phyloP scores from a whole-genome alignment of 106 monocot genomes.

The Vanilla planifolia region DNA sequence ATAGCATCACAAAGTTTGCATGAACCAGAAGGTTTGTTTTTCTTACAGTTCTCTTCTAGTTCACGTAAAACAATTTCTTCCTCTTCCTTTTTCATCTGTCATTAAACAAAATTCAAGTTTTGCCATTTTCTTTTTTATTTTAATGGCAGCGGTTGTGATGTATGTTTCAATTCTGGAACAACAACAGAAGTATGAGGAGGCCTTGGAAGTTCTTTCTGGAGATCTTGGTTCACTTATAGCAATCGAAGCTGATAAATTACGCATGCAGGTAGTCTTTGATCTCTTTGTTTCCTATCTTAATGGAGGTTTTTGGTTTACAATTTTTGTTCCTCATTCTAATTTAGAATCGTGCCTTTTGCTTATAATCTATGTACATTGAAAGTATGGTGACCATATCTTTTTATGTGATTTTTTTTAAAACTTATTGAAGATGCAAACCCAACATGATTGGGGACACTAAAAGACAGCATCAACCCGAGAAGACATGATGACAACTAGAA shows the following conservation, averaged over 20 bases:
- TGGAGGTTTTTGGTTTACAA: background rate
- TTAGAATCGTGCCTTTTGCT: too few relatives aligned
- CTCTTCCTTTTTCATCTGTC: background rate
- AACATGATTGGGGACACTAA: too few relatives aligned
- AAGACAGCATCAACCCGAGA: too few relatives aligned
- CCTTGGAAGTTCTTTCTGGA: constrained; percentile 79
- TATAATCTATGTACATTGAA: too few relatives aligned
- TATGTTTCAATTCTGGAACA: constrained; percentile 94
- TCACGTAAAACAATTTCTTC: background rate
- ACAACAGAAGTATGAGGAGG: constrained; percentile 75
- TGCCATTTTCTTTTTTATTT: background rate
- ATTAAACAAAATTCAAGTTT: background rate
- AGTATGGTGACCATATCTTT: too few relatives aligned
- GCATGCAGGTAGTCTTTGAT: constrained; percentile 79
- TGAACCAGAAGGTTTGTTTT: constrained; percentile 89
- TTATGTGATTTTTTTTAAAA: too few relatives aligned
- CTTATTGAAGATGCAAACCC: too few relatives aligned
- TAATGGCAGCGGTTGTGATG: constrained; percentile 60
- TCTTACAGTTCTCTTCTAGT: too few relatives aligned
- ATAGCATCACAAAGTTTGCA: constrained; percentile 69
- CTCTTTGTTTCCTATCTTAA: background rate
- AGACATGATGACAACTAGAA: too few relatives aligned
- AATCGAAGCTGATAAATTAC: constrained; percentile 86
- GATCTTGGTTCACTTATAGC: constrained; percentile 74
- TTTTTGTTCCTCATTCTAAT: background rate